These are phyloP conservation scores for Colletotrichum neosansevieriae DNA, from an alignment of 2,329 filamentous ascomycete genomes.

Conservation along the genomic window DNA sequence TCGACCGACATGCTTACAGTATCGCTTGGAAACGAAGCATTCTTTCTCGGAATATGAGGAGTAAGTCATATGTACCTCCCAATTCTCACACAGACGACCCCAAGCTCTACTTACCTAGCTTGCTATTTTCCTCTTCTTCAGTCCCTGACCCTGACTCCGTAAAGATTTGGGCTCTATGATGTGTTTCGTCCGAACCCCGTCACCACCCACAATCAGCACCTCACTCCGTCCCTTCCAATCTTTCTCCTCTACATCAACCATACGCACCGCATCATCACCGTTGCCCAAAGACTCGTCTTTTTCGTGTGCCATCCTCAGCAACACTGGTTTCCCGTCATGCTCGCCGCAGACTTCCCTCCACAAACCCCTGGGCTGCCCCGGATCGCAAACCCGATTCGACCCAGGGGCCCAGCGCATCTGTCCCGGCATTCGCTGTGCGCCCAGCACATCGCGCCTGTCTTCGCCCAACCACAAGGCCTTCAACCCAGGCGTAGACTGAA, in stretches of 20 bases:
- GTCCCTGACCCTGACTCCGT: constrained; percentile 1
- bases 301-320: constrained; percentile 36
- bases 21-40: neutral
- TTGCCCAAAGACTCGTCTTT: neutral
- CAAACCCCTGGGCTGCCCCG: constrained; percentile 18
- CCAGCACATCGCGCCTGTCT: constrained; percentile 57
- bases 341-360: constrained; percentile 13
- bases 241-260: constrained; percentile 34
- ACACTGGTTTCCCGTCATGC: constrained; percentile 20
- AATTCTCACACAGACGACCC: neutral
- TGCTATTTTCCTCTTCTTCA: neutral
- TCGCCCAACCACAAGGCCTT: constrained; percentile 55
- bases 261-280: neutral
- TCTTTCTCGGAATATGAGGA: too few relatives aligned
- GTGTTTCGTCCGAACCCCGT: constrained; percentile 21
- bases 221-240: constrained; percentile 38
- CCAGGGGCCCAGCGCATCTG: constrained; percentile 44
- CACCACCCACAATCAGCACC: constrained; percentile 16
- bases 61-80: neutral
- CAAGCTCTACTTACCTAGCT: neutral
- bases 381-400: constrained; percentile 29
- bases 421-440: constrained; percentile 54
- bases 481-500: constrained; percentile 53
- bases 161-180: constrained; percentile 31
- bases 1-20: neutral